Base-by-base conservation (phyloP, 1,284 basidiomycete genomes). In the Ceratorhiza oryzae-sativae region DNA sequence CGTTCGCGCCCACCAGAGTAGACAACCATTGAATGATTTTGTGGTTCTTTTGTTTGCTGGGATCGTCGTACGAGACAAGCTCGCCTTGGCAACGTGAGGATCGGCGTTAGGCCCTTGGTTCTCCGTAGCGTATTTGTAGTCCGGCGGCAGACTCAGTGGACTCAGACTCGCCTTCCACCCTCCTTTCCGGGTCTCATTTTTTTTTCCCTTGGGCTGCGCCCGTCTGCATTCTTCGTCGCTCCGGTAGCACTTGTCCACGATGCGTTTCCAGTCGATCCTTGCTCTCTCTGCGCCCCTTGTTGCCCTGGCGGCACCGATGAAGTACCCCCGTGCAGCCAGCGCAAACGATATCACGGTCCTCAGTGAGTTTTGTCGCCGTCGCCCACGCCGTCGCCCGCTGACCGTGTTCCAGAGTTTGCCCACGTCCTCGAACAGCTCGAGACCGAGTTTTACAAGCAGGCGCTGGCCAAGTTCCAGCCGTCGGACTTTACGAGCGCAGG, bases 401-500 rank as follows among this genome's bases (percentile, higher is more conserved):
- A 36, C 9, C 20, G 10, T 53, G 73, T 55, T 34, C 20, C 55
- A 92, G 90, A 89, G 78, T 93, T 93, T 76, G 90, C 90, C 42
- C 83, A 88, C 77, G 87, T 90, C 51, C 82, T 92, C 53, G 91
- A 93, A 80, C 85, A 88, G 74, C 83, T 93, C 30, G 91, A 93
- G 79, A 84, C 84, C 30, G 77, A 81, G 49, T 93, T 93, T 79
- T 94, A 94, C 80, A 75, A 81, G 3, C 82, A 90, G 76, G 91
- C 87, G 20, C 82, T 94, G 32, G 73, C 79, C 41, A 87, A 88
- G 77, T 94, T 94, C 84, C 81, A 86, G 77, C 80, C 83, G 41
- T 79, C 84, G 5, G 91, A 90, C 80, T 93, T 94, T 79, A 81
- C 80, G 15, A 74, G 80, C 25, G 92, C 92, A 72, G 93, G 92